phyloP scores from a whole-genome alignment of 2,329 filamentous ascomycete species.

The Trichoderma citrinoviride region DNA sequence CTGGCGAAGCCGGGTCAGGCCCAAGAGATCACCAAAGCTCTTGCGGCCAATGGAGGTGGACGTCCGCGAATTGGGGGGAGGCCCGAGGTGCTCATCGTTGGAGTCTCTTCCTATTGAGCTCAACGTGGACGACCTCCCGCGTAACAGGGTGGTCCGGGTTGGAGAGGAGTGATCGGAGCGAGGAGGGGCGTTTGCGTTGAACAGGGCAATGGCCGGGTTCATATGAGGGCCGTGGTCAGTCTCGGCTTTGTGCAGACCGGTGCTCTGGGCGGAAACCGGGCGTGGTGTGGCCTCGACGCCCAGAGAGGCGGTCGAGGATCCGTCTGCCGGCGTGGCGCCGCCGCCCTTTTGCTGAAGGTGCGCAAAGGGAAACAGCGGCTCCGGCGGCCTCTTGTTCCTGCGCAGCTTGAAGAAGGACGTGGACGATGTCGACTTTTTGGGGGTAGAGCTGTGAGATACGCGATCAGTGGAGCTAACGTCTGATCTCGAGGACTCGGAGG shows the following conservation, averaged over 20 bases:
- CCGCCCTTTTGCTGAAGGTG: constrained; percentile 73
- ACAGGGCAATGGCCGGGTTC: constrained; percentile 35
- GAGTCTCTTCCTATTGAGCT: constrained; percentile 75
- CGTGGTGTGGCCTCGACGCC: constrained; percentile 35
- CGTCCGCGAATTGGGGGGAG: constrained; percentile 63
- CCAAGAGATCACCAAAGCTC: constrained; percentile 88
- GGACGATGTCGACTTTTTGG: constrained; percentile 57
- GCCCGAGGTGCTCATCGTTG: constrained; percentile 66
- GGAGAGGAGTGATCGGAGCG: constrained; percentile 67
- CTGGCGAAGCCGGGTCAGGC: constrained; percentile 73
- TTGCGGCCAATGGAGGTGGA: constrained; percentile 89
- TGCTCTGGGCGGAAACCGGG: constrained; percentile 38
- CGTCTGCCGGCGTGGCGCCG: constrained; percentile 35
- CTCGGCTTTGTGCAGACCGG: constrained; percentile 25
- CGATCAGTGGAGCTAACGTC: constrained; percentile 75
- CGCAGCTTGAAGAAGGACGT: constrained; percentile 81
- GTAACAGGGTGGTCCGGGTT: constrained; percentile 57
- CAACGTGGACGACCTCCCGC: constrained; percentile 85
- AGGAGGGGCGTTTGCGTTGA: constrained; percentile 35
- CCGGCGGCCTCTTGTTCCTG: constrained; percentile 70
- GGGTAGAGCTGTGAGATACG: constrained; percentile 57
- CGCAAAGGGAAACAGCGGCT: constrained; percentile 78
- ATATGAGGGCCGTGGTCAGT: constrained; percentile 27
- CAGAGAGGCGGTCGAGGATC: constrained; percentile 46
- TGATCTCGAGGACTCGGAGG: constrained; percentile 78